These are phyloP conservation scores for Pascua sp. DNA, from an alignment of 1,284 basidiomycete genomes.

Conservation along the genomic window DNA sequence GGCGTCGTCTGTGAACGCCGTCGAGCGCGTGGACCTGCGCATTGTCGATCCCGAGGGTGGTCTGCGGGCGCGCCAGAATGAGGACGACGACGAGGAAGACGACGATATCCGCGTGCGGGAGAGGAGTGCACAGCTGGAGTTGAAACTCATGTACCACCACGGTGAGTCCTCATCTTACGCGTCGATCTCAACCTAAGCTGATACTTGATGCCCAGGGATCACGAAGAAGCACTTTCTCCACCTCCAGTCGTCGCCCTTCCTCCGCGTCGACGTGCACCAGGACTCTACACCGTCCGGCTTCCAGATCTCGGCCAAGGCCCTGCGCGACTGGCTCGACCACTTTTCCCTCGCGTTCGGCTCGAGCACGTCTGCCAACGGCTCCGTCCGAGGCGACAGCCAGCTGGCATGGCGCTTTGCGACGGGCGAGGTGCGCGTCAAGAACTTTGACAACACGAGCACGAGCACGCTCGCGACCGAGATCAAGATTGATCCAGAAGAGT, in stretches of 20 bases:
- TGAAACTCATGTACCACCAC: constrained; percentile 47
- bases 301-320: constrained; percentile 34
- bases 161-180: constrained; percentile 23
- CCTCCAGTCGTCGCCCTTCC: constrained; percentile 39
- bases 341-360: constrained; percentile 33
- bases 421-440: constrained; percentile 42
- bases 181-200: not conserved
- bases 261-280: constrained; percentile 43
- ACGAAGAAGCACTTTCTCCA: constrained; percentile 47
- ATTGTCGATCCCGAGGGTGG: constrained; percentile 39
- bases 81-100: constrained; percentile 13
- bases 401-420: constrained; percentile 45
- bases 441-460: constrained; percentile 28
- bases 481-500: constrained; percentile 40
- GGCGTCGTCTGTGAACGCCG: constrained; percentile 31
- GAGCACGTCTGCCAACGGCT: constrained; percentile 6
- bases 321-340: constrained; percentile 48
- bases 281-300: constrained; percentile 42
- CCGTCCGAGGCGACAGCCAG: constrained; percentile 30
- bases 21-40: constrained; percentile 41
- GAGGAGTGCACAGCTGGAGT: constrained; percentile 12
- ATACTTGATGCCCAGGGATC: constrained; percentile 23
- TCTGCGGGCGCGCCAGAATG: constrained; percentile 9
- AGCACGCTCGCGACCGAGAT: constrained; percentile 40
- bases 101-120: constrained; percentile 12